A percentile compares a stretch with the other conserved stretches of the same genome.
Conservation (phyloP, 331 rosid genomes). For the Prunus yedoensis region DNA sequence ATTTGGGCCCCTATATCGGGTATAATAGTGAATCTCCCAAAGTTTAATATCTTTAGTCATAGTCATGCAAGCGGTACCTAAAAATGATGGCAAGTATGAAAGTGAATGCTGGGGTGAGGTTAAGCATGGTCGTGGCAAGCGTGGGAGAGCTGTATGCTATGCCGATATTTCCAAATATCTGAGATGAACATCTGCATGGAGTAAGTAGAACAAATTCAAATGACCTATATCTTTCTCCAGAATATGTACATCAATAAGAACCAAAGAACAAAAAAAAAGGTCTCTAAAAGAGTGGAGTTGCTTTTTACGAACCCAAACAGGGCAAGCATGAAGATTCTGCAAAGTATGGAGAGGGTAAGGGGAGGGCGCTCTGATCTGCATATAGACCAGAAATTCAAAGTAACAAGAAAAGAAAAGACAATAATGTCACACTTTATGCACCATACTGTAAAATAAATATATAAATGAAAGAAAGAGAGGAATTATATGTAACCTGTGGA, state of each 20-base stretch:
- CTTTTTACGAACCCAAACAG: slow-evolving; percentile 31
- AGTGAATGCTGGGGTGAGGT: slow-evolving; percentile 58
- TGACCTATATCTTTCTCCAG: too few relatives aligned
- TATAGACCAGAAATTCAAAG: not conserved
- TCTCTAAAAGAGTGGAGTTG: not conserved
- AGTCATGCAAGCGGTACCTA: slow-evolving; percentile 33
- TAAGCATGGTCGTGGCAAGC: slow-evolving; percentile 44
- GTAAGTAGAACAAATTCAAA: not conserved
- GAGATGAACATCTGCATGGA: slow-evolving; percentile 27
- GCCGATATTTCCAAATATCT: slow-evolving; percentile 39
- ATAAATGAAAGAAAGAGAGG: not conserved
- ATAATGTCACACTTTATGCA: not conserved
- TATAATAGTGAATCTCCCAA: too few relatives aligned
- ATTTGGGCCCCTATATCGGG: too few relatives aligned
- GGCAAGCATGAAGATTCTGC: slow-evolving; percentile 41
- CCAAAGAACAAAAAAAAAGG: too few relatives aligned
- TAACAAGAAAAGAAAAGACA: not conserved
- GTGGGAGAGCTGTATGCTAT: slow-evolving; percentile 51
- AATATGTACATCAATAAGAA: too few relatives aligned
- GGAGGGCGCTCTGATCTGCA: slow-evolving; percentile 46
- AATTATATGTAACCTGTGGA: slow-evolving; percentile 27
- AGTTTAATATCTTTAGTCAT: not conserved
- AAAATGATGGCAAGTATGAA: slow-evolving; percentile 47
- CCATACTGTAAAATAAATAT: too few relatives aligned
- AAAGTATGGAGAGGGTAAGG: slow-evolving; percentile 31